These are phyloP conservation scores for Stephanodiscus minutulus DNA, from an alignment of 108 stramenopile genomes.

Conservation along the genomic window DNA sequence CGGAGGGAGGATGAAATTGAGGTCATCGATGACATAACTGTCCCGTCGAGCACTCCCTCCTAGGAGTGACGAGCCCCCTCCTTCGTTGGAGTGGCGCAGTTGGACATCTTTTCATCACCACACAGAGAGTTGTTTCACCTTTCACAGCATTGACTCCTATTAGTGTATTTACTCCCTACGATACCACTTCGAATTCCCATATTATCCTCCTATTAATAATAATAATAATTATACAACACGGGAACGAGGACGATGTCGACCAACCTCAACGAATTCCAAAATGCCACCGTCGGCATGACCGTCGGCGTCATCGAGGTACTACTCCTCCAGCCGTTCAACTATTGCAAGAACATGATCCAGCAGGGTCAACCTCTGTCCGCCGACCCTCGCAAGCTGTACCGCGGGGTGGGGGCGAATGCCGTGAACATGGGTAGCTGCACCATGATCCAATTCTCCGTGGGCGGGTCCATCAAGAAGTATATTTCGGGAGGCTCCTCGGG, in stretches of 20 bases:
- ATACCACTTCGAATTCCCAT: too few species aligned
- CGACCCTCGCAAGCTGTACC: constrained; percentile 80
- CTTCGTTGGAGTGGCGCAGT: too few species aligned
- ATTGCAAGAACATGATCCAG: constrained; percentile 92
- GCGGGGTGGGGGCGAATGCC: constrained; percentile 87
- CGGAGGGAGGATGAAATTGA: too few species aligned
- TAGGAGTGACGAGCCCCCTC: too few species aligned
- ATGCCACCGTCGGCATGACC: constrained; percentile 92
- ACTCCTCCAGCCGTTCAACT: constrained; percentile 92
- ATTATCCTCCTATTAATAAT: too few species aligned
- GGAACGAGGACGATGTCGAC: constrained; percentile 66
- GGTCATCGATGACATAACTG: too few species aligned
- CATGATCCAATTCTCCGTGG: constrained; percentile 93
- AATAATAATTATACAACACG: too few species aligned
- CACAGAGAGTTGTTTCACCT: too few species aligned
- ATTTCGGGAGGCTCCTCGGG: constrained; percentile 59
- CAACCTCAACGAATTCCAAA: constrained; percentile 85
- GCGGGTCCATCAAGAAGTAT: constrained; percentile 75
- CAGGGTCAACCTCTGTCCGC: constrained; percentile 82
- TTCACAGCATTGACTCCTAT: too few species aligned
- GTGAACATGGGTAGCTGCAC: constrained; percentile 94
- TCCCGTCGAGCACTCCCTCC: too few species aligned
- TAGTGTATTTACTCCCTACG: too few species aligned
- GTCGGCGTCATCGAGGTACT: constrained; percentile 92
- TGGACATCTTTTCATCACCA: too few species aligned